Evolutionary conservation across 495 filamentous ascomycete species (phyloP).

Genomic region (Penicillium cosmopolitanum): DNA sequence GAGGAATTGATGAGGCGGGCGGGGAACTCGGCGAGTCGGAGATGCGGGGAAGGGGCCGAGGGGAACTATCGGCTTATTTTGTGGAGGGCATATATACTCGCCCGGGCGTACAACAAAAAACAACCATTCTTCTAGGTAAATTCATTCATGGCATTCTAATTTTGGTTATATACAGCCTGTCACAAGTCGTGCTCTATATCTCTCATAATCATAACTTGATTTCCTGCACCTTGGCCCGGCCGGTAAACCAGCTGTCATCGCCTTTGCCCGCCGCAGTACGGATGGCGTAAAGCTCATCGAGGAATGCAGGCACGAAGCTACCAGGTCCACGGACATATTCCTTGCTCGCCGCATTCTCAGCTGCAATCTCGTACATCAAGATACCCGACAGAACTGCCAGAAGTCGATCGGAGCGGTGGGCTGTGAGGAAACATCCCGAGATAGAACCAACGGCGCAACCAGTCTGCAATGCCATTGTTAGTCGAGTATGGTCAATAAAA

Average conservation of each 20-base stretch:
- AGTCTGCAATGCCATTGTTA: conserved; percentile 43
- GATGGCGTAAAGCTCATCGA: conserved; percentile 70
- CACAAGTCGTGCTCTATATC: conserved; percentile 6
- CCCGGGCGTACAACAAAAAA: not conserved
- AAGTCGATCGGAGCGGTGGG: conserved; percentile 60
- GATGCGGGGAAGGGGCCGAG: conserved; percentile 33
- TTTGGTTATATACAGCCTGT: conserved; percentile 17
- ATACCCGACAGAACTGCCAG: conserved; percentile 73
- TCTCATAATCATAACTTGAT: conserved; percentile 39
- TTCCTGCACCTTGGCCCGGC: conserved; percentile 57
- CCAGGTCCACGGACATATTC: conserved; percentile 76
- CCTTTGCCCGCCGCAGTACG: conserved; percentile 50
- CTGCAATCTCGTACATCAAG: conserved; percentile 82
- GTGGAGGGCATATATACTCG: not conserved
- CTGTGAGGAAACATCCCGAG: conserved; percentile 73
- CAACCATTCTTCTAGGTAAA: not conserved
- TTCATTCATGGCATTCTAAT: not conserved
- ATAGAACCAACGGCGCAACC: conserved; percentile 86
- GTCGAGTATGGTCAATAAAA: not conserved
- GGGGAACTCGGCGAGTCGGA: conserved; percentile 28
- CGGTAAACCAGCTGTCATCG: conserved; percentile 55
- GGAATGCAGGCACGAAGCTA: conserved; percentile 83
- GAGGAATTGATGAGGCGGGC: conserved; percentile 15
- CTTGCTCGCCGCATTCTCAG: conserved; percentile 67
- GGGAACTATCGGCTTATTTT: conserved; percentile 8